Base-by-base conservation (phyloP, 1,139 yeast genomes). In the Yamadazyma sp. region DNA sequence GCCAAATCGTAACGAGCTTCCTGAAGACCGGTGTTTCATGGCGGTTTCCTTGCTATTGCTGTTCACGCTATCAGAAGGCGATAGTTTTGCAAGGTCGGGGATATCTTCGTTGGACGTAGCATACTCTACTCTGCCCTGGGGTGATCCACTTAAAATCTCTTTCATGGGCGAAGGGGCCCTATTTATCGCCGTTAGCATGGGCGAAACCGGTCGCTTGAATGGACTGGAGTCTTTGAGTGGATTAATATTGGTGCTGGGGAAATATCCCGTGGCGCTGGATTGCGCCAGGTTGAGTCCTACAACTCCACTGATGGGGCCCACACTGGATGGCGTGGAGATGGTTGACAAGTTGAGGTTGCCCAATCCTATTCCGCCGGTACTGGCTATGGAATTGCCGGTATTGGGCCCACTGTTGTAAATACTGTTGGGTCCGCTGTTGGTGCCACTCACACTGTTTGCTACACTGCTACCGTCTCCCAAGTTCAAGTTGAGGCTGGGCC, bases 121-220 rank as follows among this genome's bases (percentile, higher is more conserved):
- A 1, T 55, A 35, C 9, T 33, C 34, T 3, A 17, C 15, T 15
- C 20, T 14, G 6, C n/a, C 20, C 2, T 46, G 53, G 1, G 64
- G 59, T 20, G 64, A 58, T 9, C 64, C 61, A 22, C 26, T 17
- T 8, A 28, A n/a, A 64, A 37, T 18, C 8, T 47, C 55, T 34
- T 45, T 49, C 52, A 48, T 47, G 34, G 61, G 59, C 7, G 62
- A 57, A 8, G 53, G 47, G 6, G 58, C 52, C 36, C 61, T 37
- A 36, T 41, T 41, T 15, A 46, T 40, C 4, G 55, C 46, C 2
- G 59, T 55, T 0, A 63, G 48, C 20, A 50, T 48, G 3, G 71
- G 71, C 2, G 68, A 62, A 1, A 63, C 65, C 1, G 75, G 71
- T 27, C 72, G 46, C 45, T 66, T 69, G 47, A 67, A 67, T 1